Percentiles rank a stretch among this genome's conserved stretches.
Evolutionary conservation across 305 asterid genomes (phyloP).

Genomic region (Solanum aculeatissimum): DNA sequence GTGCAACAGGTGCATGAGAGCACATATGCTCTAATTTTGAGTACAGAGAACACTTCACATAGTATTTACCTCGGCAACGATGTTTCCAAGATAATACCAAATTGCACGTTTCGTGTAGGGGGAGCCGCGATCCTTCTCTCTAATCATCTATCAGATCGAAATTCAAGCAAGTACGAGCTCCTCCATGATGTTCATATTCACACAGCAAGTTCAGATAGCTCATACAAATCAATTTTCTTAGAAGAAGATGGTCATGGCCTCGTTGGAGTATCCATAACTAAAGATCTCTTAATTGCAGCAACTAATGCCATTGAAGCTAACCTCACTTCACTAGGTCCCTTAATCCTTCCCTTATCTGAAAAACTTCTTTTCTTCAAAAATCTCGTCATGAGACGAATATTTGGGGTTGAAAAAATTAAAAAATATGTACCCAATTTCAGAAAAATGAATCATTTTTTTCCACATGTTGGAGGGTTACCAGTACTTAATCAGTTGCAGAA

Average conservation of each 20-base stretch:
- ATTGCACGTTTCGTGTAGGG: neutral
- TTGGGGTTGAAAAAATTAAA: neutral
- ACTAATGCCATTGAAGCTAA: neutral
- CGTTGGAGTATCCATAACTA: neutral
- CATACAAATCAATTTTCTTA: neutral
- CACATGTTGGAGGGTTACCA: neutral
- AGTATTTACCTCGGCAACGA: neutral
- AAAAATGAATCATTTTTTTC: slow-evolving; percentile 2
- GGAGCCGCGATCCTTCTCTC: neutral
- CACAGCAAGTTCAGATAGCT: neutral
- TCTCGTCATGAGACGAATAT: neutral
- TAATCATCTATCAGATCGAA: neutral
- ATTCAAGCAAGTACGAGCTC: neutral
- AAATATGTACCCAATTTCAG: neutral
- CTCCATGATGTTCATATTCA: neutral
- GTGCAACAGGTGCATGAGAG: neutral
- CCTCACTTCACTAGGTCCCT: neutral
- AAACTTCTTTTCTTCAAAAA: neutral
- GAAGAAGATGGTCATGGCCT: neutral
- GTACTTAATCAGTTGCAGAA: slow-evolving; percentile 1
- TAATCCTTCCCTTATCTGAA: neutral
- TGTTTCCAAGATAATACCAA: neutral
- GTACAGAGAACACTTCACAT: neutral
- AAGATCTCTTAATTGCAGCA: neutral
- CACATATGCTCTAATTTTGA: neutral